A percentile compares a stretch with the other conserved stretches of the same genome.
Evolutionary conservation across 164 flowering plant genomes (phyloP).

Genomic region (Protea cynaroides): DNA sequence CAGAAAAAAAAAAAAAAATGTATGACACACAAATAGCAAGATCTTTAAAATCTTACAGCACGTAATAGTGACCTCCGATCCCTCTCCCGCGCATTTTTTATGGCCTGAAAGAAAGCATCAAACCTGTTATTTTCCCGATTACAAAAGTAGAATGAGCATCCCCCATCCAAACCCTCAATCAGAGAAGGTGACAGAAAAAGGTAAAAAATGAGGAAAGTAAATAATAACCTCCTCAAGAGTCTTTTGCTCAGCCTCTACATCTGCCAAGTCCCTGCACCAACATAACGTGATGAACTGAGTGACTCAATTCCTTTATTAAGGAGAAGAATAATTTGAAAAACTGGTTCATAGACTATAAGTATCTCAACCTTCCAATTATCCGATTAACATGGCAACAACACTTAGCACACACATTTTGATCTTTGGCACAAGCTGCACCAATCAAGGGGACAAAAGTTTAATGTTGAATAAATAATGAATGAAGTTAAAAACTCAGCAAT

Average conservation of each 20-base stretch:
- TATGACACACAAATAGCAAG: too few species aligned
- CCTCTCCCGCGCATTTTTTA: constrained; percentile 93
- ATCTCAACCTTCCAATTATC: constrained; percentile 67
- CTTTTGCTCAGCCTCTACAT: constrained; percentile 87
- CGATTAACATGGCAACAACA: constrained; percentile 65
- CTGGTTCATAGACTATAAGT: neutral
- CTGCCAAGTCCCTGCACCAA: constrained; percentile 49
- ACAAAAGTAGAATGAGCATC: neutral
- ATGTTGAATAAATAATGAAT: neutral
- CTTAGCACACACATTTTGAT: constrained; percentile 78
- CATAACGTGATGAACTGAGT: neutral
- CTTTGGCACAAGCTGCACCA: constrained; percentile 83
- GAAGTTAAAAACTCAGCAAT: neutral
- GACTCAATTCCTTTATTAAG: neutral
- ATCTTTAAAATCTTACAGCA: constrained; percentile 45
- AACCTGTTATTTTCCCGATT: neutral
- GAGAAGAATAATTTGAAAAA: neutral
- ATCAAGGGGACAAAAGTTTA: neutral
- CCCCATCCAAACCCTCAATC: neutral
- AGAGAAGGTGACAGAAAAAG: neutral
- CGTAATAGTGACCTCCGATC: constrained; percentile 78
- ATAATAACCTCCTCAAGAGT: constrained; percentile 66
- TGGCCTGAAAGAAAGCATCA: constrained; percentile 46
- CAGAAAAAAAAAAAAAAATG: too few species aligned
- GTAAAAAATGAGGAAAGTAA: constrained; percentile 3